Conservation (phyloP, 2,329 filamentous ascomycete species). For the Colletotrichum cordylinicola region DNA sequence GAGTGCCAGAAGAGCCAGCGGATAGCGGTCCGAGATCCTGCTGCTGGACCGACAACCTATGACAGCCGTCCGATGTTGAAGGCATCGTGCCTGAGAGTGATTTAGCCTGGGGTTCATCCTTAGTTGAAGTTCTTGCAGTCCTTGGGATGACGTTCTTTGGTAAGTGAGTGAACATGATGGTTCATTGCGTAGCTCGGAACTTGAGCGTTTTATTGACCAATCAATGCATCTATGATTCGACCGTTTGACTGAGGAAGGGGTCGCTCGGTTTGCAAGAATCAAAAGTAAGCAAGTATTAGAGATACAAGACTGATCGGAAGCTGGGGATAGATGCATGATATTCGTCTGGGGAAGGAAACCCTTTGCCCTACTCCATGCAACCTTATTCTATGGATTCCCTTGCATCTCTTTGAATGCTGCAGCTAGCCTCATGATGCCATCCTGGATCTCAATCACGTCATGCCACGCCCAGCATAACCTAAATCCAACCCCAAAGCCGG, state of each 20-base stretch:
- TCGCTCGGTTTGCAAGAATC: too few relatives aligned
- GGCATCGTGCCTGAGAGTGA: neutral
- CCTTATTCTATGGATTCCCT: neutral
- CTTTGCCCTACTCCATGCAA: neutral
- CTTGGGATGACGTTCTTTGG: too few relatives aligned
- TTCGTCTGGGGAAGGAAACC: neutral
- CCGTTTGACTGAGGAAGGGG: too few relatives aligned
- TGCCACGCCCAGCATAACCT: conserved; percentile 78
- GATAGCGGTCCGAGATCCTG: neutral
- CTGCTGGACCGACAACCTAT: neutral
- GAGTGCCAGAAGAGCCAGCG: neutral
- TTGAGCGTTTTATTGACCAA: too few relatives aligned
- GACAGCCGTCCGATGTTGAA: neutral
- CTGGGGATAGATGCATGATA: neutral
- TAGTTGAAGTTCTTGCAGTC: too few relatives aligned
- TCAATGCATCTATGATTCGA: too few relatives aligned
- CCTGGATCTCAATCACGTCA: conserved; percentile 65
- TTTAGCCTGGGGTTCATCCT: rapidly evolving
- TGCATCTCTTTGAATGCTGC: neutral
- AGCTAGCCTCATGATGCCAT: conserved; percentile 70
- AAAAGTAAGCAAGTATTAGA: too few relatives aligned
- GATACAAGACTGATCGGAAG: neutral
- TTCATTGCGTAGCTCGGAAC: too few relatives aligned
- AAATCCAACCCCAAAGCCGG: conserved; percentile 63
- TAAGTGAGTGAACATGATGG: too few relatives aligned